These are phyloP conservation scores for Microthlaspi erraticum DNA, from an alignment of 345 rosid species.

Conservation along the genomic window DNA sequence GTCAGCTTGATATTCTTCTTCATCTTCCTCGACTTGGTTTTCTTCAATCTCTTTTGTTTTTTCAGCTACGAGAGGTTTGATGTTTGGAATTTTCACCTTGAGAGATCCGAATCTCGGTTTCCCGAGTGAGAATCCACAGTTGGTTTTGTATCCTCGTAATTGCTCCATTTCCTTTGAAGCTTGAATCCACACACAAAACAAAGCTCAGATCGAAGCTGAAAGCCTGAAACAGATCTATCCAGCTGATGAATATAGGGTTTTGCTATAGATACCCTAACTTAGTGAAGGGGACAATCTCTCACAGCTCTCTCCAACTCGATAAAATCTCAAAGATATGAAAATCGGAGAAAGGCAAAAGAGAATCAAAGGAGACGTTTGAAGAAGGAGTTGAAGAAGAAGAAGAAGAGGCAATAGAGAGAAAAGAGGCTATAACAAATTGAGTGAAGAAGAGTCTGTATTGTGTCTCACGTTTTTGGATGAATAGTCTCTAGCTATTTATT, in stretches of 20 bases:
- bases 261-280: constrained; percentile 20
- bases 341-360: constrained; percentile 2
- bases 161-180: constrained; percentile 33
- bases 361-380: constrained; percentile 2
- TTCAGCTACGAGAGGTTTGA: constrained; percentile 26
- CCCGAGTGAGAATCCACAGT: constrained; percentile 33
- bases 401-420: constrained; percentile 37
- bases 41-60: constrained; percentile 5
- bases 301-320: constrained; percentile 21
- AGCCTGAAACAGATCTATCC: constrained; percentile 37
- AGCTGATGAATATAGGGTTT: constrained; percentile 31
- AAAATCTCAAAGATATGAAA: constrained; percentile 21
- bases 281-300: constrained; percentile 23
- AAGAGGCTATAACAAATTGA: constrained; percentile 25
- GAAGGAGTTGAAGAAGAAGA: constrained; percentile 18
- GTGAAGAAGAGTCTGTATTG: constrained; percentile 47
- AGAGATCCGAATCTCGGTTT: constrained; percentile 33
- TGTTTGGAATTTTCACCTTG: constrained; percentile 33
- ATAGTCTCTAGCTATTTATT: constrained; percentile 34
- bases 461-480: constrained; percentile 47
- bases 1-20: constrained; percentile 18
- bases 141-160: constrained; percentile 5
- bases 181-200: constrained; percentile 20
- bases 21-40: not conserved
- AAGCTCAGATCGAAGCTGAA: constrained; percentile 29